Base-by-base conservation (phyloP, 2,329 filamentous ascomycete species). In the Claviceps pazoutovae region DNA sequence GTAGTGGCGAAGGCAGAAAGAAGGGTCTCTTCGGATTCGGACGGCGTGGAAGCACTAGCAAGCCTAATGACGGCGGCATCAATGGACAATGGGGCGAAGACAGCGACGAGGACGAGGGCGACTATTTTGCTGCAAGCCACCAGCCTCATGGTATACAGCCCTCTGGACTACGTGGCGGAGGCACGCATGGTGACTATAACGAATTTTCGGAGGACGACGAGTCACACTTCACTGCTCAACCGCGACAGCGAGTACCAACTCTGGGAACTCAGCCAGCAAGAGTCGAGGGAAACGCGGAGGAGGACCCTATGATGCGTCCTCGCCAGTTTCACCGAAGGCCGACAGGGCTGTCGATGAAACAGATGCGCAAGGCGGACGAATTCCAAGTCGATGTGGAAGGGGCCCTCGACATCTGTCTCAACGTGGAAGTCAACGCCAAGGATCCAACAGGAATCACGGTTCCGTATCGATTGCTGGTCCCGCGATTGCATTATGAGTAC, bases 391-490 rank as follows among this genome's bases (percentile, higher is more conserved):
- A 95, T 62, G 74, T 96, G 0, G 80, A 93, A 62, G 85, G 84
- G 34, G 89, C 88, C 0, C 72, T 98, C 9, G 89, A 96, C 57
- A 83, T 98, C 38, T 86, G 82, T 49, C 69, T 98, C 44, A 95
- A 96, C 60, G 82, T 95, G 56, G 93, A 98, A 68, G 81, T 96
- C 55, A 89, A 84, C 60, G 79, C 86, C 45, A 82, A 80, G 56
- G 89, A 98, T 60, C 91, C 93, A 0, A 78, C 86, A 0, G 94
- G 93, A 14, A 88, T 88, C 56, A 98, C 93, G 0, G 79, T 82
- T 49, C 88, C 89, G 8, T 98, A 98, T 65, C 76, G 88, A 41
- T 70, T 98, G 5, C 75, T 97, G 1, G 83, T 98, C 5, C 93
- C 94, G 11, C 80, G 82, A 50, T 71, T 98, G 49, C 76, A 75